A percentile compares a stretch with the other conserved stretches of the same genome.
Conservation (phyloP, 2,329 filamentous ascomycete genomes). For the Talaromyces pinophilus region DNA sequence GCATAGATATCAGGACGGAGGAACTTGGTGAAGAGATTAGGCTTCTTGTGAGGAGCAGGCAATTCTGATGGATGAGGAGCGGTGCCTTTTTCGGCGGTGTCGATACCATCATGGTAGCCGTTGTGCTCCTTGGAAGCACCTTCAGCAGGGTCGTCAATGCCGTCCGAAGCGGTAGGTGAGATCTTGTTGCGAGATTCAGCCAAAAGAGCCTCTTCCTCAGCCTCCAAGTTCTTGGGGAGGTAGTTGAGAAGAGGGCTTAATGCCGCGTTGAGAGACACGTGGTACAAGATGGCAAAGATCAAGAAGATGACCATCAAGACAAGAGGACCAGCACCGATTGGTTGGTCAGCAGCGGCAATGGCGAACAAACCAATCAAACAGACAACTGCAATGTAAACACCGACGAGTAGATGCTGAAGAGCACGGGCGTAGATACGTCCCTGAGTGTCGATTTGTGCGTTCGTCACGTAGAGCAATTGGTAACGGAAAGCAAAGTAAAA, state of each 20-base stretch:
- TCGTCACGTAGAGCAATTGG: slow-evolving; percentile 84
- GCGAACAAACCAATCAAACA: slow-evolving; percentile 84
- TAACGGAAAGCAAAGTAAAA: slow-evolving; percentile 90
- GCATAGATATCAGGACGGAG: slow-evolving; percentile 75
- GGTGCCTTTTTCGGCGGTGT: slow-evolving; percentile 38
- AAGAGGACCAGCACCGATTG: slow-evolving; percentile 65
- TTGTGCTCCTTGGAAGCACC: slow-evolving; percentile 33
- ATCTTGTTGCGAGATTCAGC: slow-evolving; percentile 34
- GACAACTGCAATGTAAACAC: slow-evolving; percentile 78
- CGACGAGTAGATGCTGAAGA: slow-evolving; percentile 79
- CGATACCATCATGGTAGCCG: slow-evolving; percentile 30
- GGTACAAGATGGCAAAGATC: slow-evolving; percentile 73
- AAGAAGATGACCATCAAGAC: slow-evolving; percentile 75
- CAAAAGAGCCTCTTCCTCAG: slow-evolving; percentile 56
- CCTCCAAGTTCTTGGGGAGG: slow-evolving; percentile 71
- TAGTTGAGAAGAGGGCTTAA: slow-evolving; percentile 75
- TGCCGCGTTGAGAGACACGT: slow-evolving; percentile 69
- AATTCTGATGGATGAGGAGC: slow-evolving; percentile 19
- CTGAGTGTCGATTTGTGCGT: slow-evolving; percentile 80
- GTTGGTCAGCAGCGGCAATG: slow-evolving; percentile 64
- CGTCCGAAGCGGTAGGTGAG: slow-evolving; percentile 23
- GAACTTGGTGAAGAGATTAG: slow-evolving; percentile 54
- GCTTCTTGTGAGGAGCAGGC: slow-evolving; percentile 34
- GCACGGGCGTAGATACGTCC: slow-evolving; percentile 86
- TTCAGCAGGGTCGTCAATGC: slow-evolving; percentile 33